Evolutionary conservation across 352 stramenopile species (phyloP).

Genomic region (Pythium aquatile): DNA sequence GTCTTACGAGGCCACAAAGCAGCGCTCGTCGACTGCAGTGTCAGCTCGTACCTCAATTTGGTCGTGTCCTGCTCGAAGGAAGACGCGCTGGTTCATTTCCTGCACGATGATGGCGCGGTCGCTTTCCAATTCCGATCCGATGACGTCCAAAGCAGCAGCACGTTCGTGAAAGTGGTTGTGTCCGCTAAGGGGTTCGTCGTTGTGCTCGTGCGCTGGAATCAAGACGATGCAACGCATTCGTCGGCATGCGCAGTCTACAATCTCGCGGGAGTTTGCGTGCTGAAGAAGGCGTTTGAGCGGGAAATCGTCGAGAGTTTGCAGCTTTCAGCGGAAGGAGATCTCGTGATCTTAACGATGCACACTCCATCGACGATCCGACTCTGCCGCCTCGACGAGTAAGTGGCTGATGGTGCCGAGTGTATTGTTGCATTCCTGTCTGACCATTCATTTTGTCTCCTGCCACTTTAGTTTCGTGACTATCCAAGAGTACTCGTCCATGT

Average conservation of each 20-base stretch:
- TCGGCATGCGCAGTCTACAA: conserved; percentile 66
- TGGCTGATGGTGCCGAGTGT: conserved; percentile 3
- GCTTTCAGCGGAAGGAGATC: conserved; percentile 65
- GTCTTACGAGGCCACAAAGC: conserved; percentile 57
- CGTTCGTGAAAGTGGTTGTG: conserved; percentile 21
- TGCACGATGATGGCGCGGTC: conserved; percentile 71
- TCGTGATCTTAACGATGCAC: conserved; percentile 64
- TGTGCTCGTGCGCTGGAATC: conserved; percentile 16
- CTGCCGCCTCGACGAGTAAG: conserved; percentile 82
- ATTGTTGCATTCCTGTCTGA: background rate
- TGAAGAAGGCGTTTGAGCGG: conserved; percentile 40
- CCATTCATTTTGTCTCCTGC: conserved; percentile 1
- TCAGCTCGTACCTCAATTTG: conserved; percentile 65
- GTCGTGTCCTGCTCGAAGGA: conserved; percentile 59
- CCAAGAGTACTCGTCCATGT: conserved; percentile 60
- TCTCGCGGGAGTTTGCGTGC: conserved; percentile 58
- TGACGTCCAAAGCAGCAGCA: conserved; percentile 8
- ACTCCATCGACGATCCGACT: conserved; percentile 45
- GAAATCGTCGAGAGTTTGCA: conserved; percentile 51
- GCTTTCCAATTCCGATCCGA: conserved; percentile 40
- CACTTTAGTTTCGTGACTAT: conserved; percentile 27
- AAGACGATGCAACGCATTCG: conserved; percentile 16
- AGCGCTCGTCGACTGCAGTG: conserved; percentile 52
- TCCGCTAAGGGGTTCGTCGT: conserved; percentile 69
- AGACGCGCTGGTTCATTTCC: conserved; percentile 62